These are phyloP conservation scores for Euphrasia confusa DNA, from an alignment of 257 asterid genomes.

Conservation along the genomic window DNA sequence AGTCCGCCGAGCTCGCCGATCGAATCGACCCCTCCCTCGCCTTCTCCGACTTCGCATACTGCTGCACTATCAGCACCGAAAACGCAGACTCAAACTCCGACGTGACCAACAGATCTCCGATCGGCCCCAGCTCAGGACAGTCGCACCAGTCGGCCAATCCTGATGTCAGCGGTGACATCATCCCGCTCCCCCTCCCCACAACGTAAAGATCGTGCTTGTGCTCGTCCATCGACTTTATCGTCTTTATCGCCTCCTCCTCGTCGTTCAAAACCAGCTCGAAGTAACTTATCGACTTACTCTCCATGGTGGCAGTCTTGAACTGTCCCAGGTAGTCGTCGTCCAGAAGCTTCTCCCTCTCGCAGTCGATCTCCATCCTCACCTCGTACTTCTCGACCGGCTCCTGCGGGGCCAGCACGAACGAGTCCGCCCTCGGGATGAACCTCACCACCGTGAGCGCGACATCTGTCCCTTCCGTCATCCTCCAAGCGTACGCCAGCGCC, in stretches of 20 bases:
- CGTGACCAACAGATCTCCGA: constrained; percentile 79
- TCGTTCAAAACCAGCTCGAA: constrained; percentile 52
- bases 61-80: constrained; percentile 80
- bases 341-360: constrained; percentile 42
- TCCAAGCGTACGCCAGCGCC: constrained; percentile 68
- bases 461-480: constrained; percentile 56
- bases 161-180: constrained; percentile 51
- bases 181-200: constrained; percentile 80
- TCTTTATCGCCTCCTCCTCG: constrained; percentile 68
- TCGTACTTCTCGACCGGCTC: constrained; percentile 32
- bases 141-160: constrained; percentile 95
- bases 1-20: constrained; percentile 34
- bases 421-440: constrained; percentile 49
- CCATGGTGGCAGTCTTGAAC: constrained; percentile 45
- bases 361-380: constrained; percentile 39
- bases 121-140: constrained; percentile 89
- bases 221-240: constrained; percentile 69
- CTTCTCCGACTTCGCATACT: constrained; percentile 30
- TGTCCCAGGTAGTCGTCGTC: constrained; percentile 47
- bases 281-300: constrained; percentile 35
- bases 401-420: constrained; percentile 14
- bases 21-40: constrained; percentile 35
- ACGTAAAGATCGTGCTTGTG: constrained; percentile 55
- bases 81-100: constrained; percentile 67
- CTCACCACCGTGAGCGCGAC: constrained; percentile 50